Percentiles rank a stretch among this genome's conserved stretches.
These are phyloP conservation scores for Rauvolfia tetraphylla DNA, from an alignment of 257 asterid species.

Conservation along the genomic window DNA sequence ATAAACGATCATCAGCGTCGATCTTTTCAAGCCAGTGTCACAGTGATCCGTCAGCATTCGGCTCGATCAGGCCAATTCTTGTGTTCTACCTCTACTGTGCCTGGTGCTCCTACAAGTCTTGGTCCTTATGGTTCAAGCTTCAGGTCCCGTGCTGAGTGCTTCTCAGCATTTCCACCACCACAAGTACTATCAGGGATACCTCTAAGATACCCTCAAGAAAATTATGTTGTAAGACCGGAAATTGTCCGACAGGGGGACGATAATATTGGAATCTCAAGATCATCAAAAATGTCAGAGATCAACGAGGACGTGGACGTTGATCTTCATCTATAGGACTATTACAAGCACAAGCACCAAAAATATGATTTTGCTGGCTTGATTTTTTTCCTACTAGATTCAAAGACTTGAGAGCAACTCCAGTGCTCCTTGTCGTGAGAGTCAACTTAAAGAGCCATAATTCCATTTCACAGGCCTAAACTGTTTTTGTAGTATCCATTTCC, in stretches of 20 bases:
- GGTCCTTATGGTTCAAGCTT: constrained; percentile 30
- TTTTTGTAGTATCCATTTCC: background rate
- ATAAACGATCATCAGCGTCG: constrained; percentile 26
- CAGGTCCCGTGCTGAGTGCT: constrained; percentile 15
- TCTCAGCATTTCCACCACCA: constrained; percentile 25
- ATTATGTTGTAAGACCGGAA: constrained; percentile 25
- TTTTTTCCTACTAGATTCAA: background rate
- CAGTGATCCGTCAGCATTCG: constrained; percentile 40
- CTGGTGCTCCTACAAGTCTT: constrained; percentile 6
- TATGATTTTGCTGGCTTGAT: background rate
- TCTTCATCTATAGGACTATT: constrained; percentile 49
- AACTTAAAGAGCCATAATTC: background rate
- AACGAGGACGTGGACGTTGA: constrained; percentile 60
- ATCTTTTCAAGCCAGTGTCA: constrained; percentile 32
- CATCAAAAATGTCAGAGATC: constrained; percentile 25
- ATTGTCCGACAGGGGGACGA: constrained; percentile 19
- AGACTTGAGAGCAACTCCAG: background rate
- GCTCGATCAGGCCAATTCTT: constrained; percentile 30
- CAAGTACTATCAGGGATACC: constrained; percentile 64
- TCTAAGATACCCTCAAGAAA: constrained; percentile 29
- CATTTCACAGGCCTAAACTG: background rate
- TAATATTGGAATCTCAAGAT: constrained; percentile 27
- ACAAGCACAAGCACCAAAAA: background rate
- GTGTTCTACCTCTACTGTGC: constrained; percentile 2
- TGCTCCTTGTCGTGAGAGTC: no score